Base-by-base conservation (phyloP, 169 alveolate genomes). In the Cryptosporidium canis region DNA sequence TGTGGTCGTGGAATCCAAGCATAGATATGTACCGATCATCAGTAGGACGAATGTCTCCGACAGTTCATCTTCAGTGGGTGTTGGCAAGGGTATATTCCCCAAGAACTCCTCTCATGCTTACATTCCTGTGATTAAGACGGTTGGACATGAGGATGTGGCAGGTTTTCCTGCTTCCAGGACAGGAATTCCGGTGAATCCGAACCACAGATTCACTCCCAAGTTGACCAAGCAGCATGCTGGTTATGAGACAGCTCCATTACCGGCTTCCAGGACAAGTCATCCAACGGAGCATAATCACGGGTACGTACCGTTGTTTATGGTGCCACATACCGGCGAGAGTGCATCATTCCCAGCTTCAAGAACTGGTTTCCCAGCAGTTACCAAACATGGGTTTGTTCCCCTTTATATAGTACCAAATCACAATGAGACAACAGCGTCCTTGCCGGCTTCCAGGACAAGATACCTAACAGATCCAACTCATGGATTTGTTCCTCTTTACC, bases 131-230 rank as follows among this genome's bases (percentile, higher is more conserved):
- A n/a, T n/a, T 21, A 29, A 43, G 6, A 37, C 29, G 14, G 4
- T 0, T 3, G 33, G 33, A n/a, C 6, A 35, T n/a, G 33, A 3
- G 11, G 67, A 37, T 16, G 33, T 2, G 16, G 85, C 71, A 5
- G 51, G 77, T 6, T 41, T 41, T 12, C 87, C 87, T n/a, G 87
- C 87, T 14, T 58, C 68, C 24, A 55, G 72, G 16, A 77, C 77
- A 12, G 41, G 65, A 0, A 8, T 41, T 6, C 87, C 87, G 9
- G 44, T 77, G 0, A 43, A 77, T 44, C 56, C 66, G 8, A 77
- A 51, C 18, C 84, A 70, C 21, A 31, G 35, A 0, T 61, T 61
- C 31, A 31, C 31, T 61, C 68, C 63, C 24, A 27, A 21, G 0
- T 21, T 21, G 45, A 21, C 5, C 14, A 47, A 65, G 4, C 3